A percentile compares a stretch with the other conserved stretches of the same genome.
These are phyloP conservation scores for Lachnellula suecica DNA, from an alignment of 2,329 filamentous ascomycete species.

Conservation along the genomic window DNA sequence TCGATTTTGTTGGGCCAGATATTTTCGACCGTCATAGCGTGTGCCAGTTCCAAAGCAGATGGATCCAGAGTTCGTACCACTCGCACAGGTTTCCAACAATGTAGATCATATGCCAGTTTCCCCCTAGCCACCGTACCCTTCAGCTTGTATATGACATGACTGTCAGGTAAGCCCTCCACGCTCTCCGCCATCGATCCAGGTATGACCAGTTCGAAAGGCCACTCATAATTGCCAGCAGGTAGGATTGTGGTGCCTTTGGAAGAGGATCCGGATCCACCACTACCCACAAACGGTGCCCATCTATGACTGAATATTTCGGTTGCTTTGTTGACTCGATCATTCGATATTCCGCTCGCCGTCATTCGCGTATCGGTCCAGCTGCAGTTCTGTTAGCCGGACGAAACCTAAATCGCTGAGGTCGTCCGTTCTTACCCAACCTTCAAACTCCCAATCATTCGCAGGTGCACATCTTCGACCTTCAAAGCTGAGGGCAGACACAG, in stretches of 20 bases:
- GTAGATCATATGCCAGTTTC: constrained; percentile 84
- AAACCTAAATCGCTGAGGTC: background rate
- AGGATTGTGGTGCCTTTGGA: constrained; percentile 58
- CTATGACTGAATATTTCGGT: constrained; percentile 64
- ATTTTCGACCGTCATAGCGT: constrained; percentile 95
- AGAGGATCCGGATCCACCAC: constrained; percentile 42
- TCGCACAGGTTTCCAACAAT: constrained; percentile 74
- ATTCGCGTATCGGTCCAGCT: constrained; percentile 53
- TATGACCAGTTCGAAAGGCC: constrained; percentile 75
- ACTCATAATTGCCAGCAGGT: constrained; percentile 77
- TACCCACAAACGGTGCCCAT: constrained; percentile 65
- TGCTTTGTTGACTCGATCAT: constrained; percentile 58
- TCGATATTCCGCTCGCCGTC: constrained; percentile 58
- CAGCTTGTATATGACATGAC: constrained; percentile 84
- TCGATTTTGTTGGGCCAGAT: constrained; percentile 98
- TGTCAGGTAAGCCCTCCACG: constrained; percentile 83
- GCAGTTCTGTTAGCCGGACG: constrained; percentile 9
- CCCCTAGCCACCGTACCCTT: constrained; percentile 87
- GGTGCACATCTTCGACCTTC: constrained; percentile 70
- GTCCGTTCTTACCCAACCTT: constrained; percentile 60
- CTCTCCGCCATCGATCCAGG: constrained; percentile 77
- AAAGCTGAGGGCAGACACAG: constrained; percentile 69
- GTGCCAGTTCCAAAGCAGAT: constrained; percentile 72
- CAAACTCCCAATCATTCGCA: constrained; percentile 69
- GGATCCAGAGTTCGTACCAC: constrained; percentile 77